phyloP scores from a whole-genome alignment of 495 filamentous ascomycete species.

The Penicillium pancosmium region DNA sequence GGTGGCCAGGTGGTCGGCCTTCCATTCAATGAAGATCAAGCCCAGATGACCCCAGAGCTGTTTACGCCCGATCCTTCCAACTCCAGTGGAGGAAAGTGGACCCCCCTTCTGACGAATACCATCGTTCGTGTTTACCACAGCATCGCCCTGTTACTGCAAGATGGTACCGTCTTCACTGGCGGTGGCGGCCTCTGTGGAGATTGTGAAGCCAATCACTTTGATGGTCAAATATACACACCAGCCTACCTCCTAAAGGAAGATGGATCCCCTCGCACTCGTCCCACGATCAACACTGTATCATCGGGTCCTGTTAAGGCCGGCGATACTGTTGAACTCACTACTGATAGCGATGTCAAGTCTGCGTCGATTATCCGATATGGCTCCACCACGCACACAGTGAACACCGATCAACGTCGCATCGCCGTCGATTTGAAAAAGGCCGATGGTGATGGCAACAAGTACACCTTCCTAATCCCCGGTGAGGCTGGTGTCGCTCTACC shows the following conservation, averaged over 20 bases:
- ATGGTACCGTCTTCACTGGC: constrained; percentile 52
- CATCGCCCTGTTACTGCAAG: constrained; percentile 50
- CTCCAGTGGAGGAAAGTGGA: constrained; percentile 35
- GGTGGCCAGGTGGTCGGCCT: constrained; percentile 46
- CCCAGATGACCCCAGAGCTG: constrained; percentile 44
- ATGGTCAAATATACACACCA: constrained; percentile 51
- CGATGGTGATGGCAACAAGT: constrained; percentile 15
- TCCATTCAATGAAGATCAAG: constrained; percentile 46
- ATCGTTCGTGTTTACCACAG: constrained; percentile 54
- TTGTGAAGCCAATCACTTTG: constrained; percentile 52
- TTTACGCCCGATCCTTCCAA: constrained; percentile 33
- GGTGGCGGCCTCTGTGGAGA: constrained; percentile 56
- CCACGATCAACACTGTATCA: constrained; percentile 35
- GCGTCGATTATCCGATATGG: constrained; percentile 44
- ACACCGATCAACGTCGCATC: constrained; percentile 54
- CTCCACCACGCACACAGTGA: constrained; percentile 50
- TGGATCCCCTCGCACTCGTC: constrained; percentile 39
- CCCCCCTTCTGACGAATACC: constrained; percentile 32
- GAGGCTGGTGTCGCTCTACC: constrained; percentile 48
- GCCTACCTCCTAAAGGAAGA: constrained; percentile 48
- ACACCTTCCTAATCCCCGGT: constrained; percentile 37
- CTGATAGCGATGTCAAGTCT: constrained; percentile 22
- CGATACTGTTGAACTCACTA: constrained; percentile 37
- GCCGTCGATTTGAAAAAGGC: constrained; percentile 25
- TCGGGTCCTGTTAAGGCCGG: constrained; percentile 29